phyloP scores from a whole-genome alignment of 768 basidiomycete species.

The Mrakia gelida region DNA sequence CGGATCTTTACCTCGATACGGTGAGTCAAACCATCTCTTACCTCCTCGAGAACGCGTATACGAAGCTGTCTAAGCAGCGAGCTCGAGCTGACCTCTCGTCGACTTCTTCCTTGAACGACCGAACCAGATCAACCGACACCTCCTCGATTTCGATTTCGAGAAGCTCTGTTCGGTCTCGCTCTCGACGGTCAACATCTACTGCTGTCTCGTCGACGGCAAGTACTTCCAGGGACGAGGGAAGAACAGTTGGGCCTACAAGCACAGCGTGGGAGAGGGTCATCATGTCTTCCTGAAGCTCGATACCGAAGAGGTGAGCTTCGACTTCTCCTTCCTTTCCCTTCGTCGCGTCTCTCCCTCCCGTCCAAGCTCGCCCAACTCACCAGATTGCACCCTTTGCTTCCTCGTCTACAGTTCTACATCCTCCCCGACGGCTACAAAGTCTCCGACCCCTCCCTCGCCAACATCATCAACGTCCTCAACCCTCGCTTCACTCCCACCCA shows the following conservation, averaged over 20 bases:
- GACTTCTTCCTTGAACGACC: background rate
- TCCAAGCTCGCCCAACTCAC: constrained; percentile 9
- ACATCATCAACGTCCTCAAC: constrained; percentile 83
- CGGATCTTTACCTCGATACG: constrained; percentile 92
- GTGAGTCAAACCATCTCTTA: constrained; percentile 50
- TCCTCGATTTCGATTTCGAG: constrained; percentile 98
- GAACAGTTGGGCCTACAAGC: constrained; percentile 89
- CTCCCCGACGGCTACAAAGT: constrained; percentile 96
- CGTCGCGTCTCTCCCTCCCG: background rate
- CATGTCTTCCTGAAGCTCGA: constrained; percentile 97
- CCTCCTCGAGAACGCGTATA: background rate
- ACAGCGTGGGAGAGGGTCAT: constrained; percentile 96
- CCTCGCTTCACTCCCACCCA: constrained; percentile 72
- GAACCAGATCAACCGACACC: constrained; percentile 75
- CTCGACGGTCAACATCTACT: constrained; percentile 95
- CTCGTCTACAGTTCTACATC: constrained; percentile 71
- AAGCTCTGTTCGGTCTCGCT: constrained; percentile 95
- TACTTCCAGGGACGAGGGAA: constrained; percentile 97
- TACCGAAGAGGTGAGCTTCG: constrained; percentile 69
- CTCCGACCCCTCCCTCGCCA: constrained; percentile 91
- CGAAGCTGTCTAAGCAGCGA: background rate
- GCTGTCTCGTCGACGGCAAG: constrained; percentile 95
- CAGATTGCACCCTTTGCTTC: background rate
- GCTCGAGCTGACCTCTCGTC: constrained; percentile 5
- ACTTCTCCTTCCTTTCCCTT: background rate